Base-by-base conservation (phyloP, 148 eudicot species). In the Rhododendron kiyosumense region DNA sequence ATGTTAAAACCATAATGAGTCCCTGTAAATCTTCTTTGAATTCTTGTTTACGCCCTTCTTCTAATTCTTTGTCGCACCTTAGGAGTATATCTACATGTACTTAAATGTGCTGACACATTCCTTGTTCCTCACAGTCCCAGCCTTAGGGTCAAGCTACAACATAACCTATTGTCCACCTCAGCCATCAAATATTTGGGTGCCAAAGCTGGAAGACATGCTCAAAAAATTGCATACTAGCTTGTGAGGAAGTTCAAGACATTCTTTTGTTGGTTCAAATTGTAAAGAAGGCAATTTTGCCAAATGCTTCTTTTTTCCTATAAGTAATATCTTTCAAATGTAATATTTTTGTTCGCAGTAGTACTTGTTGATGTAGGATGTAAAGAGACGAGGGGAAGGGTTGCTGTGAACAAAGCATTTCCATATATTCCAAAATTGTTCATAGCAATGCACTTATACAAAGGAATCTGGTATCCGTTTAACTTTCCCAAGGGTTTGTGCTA, bases 1-100 rank as follows among this genome's bases (percentile, higher is more conserved):
- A 30, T 32, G 38, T 41, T n/a, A 45, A 63, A 83, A 41, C 76
- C 38, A 65, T 26, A 26, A n/a, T n/a, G 8, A 83, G 85, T 61
- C 34, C 43, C 30, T 65, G 77, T 83, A 65, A 65, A 34, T 63
- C 45, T 81, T 81, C 52, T 81, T 54, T 28, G 69, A 77, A 81
- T 54, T 81, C 67, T 51, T 52, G 4, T 9, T 28, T 52, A 32
- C 41, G 13, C 15, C 76, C 6, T 75, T 51, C 54, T 54, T 54
- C 4, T 7, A 54, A 54, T 54, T 54, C 61, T 18, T 54, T 54
- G 61, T 54, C 61, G 61, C 22, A 18, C 61, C 61, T 54, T 54
- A 54, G 61, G 61, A 54, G 28, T 38, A 43, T 34, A 77, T 41
- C 13, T 2, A 20, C 20, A 38, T 38, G 49, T 77, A 20, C 49